Percentiles rank a stretch among this genome's conserved stretches.
phyloP scores from a whole-genome alignment of 257 asterid genomes.

The Solanum neorickii region DNA sequence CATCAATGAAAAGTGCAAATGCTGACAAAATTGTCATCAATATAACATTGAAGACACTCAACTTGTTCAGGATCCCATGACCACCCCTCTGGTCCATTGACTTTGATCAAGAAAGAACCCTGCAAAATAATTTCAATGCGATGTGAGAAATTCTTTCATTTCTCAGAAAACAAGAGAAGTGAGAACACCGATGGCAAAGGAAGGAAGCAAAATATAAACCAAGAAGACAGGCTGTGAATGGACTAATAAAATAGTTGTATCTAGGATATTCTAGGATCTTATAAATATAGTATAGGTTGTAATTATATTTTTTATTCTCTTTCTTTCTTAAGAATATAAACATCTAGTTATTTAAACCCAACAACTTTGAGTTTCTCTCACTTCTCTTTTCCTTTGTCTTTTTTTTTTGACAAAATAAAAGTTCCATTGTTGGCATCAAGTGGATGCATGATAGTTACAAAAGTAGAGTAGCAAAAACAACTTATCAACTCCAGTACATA shows the following conservation, averaged over 20 bases:
- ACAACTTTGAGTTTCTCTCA: background rate
- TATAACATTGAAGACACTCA: constrained; percentile 31
- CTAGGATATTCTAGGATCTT: background rate
- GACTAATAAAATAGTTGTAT: background rate
- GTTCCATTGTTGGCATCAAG: background rate
- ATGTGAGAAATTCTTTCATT: background rate
- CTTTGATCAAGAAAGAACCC: constrained; percentile 90
- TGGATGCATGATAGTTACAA: background rate
- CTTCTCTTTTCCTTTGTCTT: background rate
- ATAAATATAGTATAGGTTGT: background rate
- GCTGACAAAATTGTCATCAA: background rate
- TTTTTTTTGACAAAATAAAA: background rate
- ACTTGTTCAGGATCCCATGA: constrained; percentile 89
- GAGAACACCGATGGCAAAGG: background rate
- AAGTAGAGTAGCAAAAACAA: background rate
- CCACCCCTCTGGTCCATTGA: constrained; percentile 96
- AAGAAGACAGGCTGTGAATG: background rate
- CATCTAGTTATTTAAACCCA: background rate
- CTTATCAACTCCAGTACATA: background rate
- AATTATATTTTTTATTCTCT: background rate
- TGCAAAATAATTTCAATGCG: constrained; percentile 19
- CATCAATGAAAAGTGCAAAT: background rate
- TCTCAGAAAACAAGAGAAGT: background rate
- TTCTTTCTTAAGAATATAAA: background rate
- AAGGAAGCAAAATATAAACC: background rate